Evolutionary conservation across 176 grass and related monocot genomes (phyloP), one percentile per base, ranked within the genome.

Genomic region (Oryza nivara): DNA sequence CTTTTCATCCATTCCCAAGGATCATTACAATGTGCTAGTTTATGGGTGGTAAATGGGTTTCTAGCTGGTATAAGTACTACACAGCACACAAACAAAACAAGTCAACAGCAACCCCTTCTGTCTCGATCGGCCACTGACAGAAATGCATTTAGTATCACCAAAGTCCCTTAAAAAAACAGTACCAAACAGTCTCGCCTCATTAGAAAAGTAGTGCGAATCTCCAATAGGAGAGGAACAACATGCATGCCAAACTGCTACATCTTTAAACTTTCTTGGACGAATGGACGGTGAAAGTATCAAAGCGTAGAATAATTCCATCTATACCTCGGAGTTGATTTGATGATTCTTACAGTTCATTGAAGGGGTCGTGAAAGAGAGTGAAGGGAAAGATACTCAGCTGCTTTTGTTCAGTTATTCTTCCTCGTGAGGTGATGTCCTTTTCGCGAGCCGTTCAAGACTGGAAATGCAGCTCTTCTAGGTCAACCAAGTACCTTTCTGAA

Each of bases 401-500:
- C 58, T 22, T 67, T 22, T 67, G 25, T 58, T 44, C 43, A 44
- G 43, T 44, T 44, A 44, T 44, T 63, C 58, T 63, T 63, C n/a
- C 58, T 63, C n/a, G 58, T 11, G 58, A 63, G 58, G 17, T 63
- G 58, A n/a, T 9, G 32, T 68, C 28, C 14, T 68, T 70, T 71
- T 71, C 10, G 8, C 52, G 34, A 68, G 73, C 67, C 73, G 9
- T 49, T 34, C 20, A 17, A 60, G 25, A 75, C 13, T 6, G 44
- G 44, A 83, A 38, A 66, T 11, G 28, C 43, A 40, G 47, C 35
- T 64, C 35, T 19, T 10, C 36, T 49, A 84, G 32, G 83, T 85
- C 65, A 78, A 70, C 48, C 46, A 43, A 58, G 83, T 78, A 28
- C 15, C 38, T 78, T 61, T 78, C 65, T 70, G 48, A 9, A 47